Evolutionary conservation across 495 filamentous ascomycete species (phyloP), one percentile per base, ranked within the genome.

Genomic region (Penicillium angulare): DNA sequence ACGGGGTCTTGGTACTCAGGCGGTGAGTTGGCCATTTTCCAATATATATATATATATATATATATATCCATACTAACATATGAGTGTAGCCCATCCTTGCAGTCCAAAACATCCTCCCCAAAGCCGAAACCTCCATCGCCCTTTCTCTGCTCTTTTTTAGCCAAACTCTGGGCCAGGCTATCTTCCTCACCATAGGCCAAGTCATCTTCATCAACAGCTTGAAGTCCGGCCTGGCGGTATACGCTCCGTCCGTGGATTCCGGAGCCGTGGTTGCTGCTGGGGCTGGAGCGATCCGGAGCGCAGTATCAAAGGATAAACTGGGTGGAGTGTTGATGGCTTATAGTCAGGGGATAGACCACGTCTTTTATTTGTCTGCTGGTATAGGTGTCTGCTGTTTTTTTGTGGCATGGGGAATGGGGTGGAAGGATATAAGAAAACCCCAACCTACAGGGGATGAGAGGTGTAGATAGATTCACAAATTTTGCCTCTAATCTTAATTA

Each of bases 141-240:
- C 77, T 77, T 51, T 65, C 79, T 3, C 61, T 80, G 39, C 57
- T 79, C 32, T 66, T 74, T 32, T 80, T 82, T 58, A 68, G 62
- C 39, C 80, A 84, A 53, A 72, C 67, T 10, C 53, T 79, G 6
- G 74, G 69, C 16, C 74, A 70, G 13, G 72, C 79, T 15, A 52
- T 82, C 7, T 75, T 76, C 45, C 61, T 78, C 17, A 67, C 72
- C n/a, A 59, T 76, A 17, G 73, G 69, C 0, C 72, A 69, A 34
- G 67, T 75, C 13, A 65, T 80, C 27, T 81, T 82, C 49, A 70
- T 66, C 26, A 77, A 76, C 56, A 66, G 62, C 17, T 56, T 81
- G 10, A 53, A 69, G 20, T 49, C 47, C 8, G 44, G 58, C 36
- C 63, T 75, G 7, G 49, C 56, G 5, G 56, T 38, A 17, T 49